Evolutionary conservation across 768 basidiomycete genomes (phyloP).

Genomic region (Lentinula sp.): DNA sequence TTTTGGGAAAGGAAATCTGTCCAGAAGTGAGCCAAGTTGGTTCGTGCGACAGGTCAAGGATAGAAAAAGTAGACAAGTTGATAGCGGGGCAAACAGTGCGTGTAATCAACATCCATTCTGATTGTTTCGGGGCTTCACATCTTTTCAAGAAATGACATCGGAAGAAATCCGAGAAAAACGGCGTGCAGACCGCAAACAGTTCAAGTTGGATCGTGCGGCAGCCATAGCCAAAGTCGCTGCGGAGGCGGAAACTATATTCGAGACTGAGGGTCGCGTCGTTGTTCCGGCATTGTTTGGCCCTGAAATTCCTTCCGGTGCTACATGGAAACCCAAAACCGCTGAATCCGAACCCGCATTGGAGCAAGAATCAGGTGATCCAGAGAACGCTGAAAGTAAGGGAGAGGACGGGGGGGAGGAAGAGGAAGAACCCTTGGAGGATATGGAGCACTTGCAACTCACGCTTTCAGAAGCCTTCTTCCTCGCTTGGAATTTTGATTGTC

Average conservation of each 20-base stretch:
- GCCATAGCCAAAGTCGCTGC: conserved; percentile 81
- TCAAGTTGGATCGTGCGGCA: conserved; percentile 86
- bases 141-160: conserved; percentile 60
- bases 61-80: conserved; percentile 46
- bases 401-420: conserved; percentile 38
- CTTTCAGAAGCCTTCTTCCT: conserved; percentile 89
- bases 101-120: conserved; percentile 8
- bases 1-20: conserved; percentile 95
- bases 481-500: conserved; percentile 76
- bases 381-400: conserved; percentile 23
- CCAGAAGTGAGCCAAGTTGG: conserved; percentile 95
- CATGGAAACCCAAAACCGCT: conserved; percentile 56
- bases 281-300: conserved; percentile 53
- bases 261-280: conserved; percentile 58
- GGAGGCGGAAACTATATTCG: conserved; percentile 74
- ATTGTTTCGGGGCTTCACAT: background rate
- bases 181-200: conserved; percentile 82
- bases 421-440: conserved; percentile 55
- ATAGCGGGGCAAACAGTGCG: conserved; percentile 47
- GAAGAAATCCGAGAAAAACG: conserved; percentile 90
- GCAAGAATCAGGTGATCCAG: conserved; percentile 6
- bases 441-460: conserved; percentile 90
- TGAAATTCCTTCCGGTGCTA: conserved; percentile 73
- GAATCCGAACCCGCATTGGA: background rate
- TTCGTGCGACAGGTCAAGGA: conserved; percentile 70